Base-by-base conservation (phyloP, 2,329 filamentous ascomycete genomes). In the Clarireedia homoeocarpa region DNA sequence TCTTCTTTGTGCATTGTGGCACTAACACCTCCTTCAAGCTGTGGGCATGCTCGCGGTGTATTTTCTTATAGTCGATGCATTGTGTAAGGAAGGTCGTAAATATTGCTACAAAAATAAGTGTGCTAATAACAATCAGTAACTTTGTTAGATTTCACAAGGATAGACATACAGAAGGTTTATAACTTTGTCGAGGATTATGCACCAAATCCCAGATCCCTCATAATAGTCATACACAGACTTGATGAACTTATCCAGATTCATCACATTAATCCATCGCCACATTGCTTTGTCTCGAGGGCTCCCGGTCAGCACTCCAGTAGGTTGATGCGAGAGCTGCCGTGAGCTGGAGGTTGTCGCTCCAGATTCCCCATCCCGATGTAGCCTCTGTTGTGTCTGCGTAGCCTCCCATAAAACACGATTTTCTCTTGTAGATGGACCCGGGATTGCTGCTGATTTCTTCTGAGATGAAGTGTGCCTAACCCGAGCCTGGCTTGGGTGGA, bases 231-330 rank as follows among this genome's bases (percentile, higher is more conserved):
- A 89, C 6, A 88, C 83, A 46, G 87, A 81, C 54, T 77, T 76
- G 59, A 89, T 74, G 65, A 88, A 89, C 52, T 80, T 81, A 66
- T 89, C 86, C 55, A 89, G 69, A 63, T 88, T 86, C 55, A 80
- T 78, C 40, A 88, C 84, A 64, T 88, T 88, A 17, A 84, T 82
- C 82, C 85, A 89, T 59, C 82, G 77, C 82, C 84, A 89, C 75
- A 88, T 77, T 20, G 86, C 86, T 65, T 81, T 84, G 63, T 86
- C 82, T 69, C 80, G 80, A 0, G 83, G 81, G 64, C 82, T 80
- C 27, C 77, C 73, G 52, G 74, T 57, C 20, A 67, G 73, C 51
- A 77, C 71, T 10, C 75, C 76, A 38, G 73, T 74, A 57, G 74
- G 76, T 60, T 76, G 77, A 61, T 75, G 76, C 70, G 74, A 72